Conservation (phyloP, 768 basidiomycete species). For the Boletus rufocinnamomeus region DNA sequence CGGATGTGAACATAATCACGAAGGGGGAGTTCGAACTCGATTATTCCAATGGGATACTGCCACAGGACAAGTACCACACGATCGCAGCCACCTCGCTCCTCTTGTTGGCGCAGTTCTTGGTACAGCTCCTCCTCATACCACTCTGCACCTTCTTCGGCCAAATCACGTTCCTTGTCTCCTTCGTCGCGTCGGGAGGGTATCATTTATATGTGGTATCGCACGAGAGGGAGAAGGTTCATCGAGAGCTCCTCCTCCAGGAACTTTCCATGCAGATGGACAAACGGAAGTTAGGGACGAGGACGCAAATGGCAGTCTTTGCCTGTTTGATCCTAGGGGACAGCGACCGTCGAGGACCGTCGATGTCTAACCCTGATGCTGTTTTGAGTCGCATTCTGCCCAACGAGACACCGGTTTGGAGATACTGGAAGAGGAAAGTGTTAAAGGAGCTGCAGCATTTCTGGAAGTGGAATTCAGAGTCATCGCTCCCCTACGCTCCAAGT, state of each 20-base stretch:
- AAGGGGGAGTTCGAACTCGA: conserved; percentile 36
- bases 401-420: conserved; percentile 30
- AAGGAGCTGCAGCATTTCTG: conserved; percentile 20
- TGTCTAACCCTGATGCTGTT: conserved; percentile 3
- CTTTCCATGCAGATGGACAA: conserved; percentile 18
- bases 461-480: neutral
- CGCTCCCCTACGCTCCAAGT: conserved; percentile 11
- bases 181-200: conserved; percentile 35
- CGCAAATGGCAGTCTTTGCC: conserved; percentile 32
- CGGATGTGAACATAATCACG: conserved; percentile 31
- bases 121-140: conserved; percentile 35
- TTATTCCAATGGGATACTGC: conserved; percentile 13
- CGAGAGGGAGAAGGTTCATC: conserved; percentile 29
- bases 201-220: conserved; percentile 34
- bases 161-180: conserved; percentile 30
- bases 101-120: conserved; percentile 31
- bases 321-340: conserved; percentile 24
- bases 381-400: conserved; percentile 29
- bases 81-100: conserved; percentile 31
- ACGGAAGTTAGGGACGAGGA: conserved; percentile 23
- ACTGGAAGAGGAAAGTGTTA: conserved; percentile 29
- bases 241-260: conserved; percentile 17
- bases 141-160: conserved; percentile 36
- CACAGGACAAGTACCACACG: conserved; percentile 5
- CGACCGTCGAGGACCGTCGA: neutral